phyloP scores from a whole-genome alignment of 305 asterid species.

The Fraxinus sp. region DNA sequence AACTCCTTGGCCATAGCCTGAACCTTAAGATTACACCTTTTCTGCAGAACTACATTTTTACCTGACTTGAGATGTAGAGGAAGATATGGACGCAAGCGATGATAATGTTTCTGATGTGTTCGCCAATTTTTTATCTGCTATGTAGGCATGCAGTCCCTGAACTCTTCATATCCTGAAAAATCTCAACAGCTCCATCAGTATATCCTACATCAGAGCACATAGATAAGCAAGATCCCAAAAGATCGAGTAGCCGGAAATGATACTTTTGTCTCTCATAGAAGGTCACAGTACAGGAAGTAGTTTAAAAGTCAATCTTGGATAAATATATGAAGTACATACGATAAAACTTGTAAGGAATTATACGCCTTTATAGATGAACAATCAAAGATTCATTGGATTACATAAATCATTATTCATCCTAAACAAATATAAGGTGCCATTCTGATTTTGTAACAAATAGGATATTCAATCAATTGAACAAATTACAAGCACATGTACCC shows the following conservation, averaged over 20 bases:
- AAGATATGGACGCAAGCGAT: conserved; percentile 41
- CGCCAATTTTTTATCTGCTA: conserved; percentile 31
- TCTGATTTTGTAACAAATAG: not conserved
- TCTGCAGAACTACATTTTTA: conserved; percentile 30
- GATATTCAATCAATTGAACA: not conserved
- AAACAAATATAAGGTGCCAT: not conserved
- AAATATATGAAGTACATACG: not conserved
- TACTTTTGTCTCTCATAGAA: not conserved
- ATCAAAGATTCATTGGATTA: not conserved
- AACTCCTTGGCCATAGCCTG: conserved; percentile 56
- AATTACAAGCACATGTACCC: not conserved
- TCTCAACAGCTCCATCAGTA: no score
- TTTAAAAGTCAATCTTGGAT: not conserved
- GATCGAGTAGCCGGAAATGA: not conserved
- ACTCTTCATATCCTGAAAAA: no score
- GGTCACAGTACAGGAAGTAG: not conserved
- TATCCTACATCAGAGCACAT: no score
- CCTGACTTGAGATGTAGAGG: conserved; percentile 29
- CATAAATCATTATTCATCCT: not conserved
- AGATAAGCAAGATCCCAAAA: not conserved
- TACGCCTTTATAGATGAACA: not conserved
- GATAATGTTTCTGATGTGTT: conserved; percentile 34
- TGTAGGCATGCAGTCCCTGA: conserved; percentile 14
- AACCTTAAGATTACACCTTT: conserved; percentile 32
- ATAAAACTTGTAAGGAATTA: not conserved